phyloP scores from a whole-genome alignment of 2,329 filamentous ascomycete genomes.

The Aaosphaeria arxii region DNA sequence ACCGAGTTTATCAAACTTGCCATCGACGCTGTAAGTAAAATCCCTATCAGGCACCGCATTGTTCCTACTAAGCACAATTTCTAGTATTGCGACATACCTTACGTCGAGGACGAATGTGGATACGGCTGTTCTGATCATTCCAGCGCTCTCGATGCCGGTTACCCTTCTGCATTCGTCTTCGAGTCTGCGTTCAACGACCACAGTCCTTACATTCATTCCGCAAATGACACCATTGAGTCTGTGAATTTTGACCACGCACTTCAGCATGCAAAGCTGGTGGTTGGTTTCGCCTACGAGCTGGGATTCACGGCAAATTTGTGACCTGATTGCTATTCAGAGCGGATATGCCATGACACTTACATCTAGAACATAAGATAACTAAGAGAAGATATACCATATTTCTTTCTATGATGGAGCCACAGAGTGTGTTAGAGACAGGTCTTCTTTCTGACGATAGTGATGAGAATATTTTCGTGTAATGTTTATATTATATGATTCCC shows the following conservation, averaged over 20 bases:
- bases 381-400: too few species aligned
- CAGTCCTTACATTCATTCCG: slow-evolving; percentile 64
- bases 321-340: too few species aligned
- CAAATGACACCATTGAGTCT: slow-evolving; percentile 64
- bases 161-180: slow-evolving; percentile 26
- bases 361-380: too few species aligned
- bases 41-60: background rate
- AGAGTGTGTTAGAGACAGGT: too few species aligned
- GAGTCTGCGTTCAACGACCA: slow-evolving; percentile 4
- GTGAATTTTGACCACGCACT: slow-evolving; percentile 83
- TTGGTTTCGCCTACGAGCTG: slow-evolving; percentile 76
- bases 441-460: too few species aligned
- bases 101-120: slow-evolving; percentile 77
- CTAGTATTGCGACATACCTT: background rate
- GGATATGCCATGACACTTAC: too few species aligned
- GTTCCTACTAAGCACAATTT: background rate
- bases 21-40: slow-evolving; percentile 51
- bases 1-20: slow-evolving; percentile 87
- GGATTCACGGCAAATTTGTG: slow-evolving; percentile 54
- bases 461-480: too few species aligned
- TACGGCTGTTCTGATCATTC: slow-evolving; percentile 78
- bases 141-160: slow-evolving; percentile 68
- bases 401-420: too few species aligned
- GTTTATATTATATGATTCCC: too few species aligned
- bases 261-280: slow-evolving; percentile 76